Base-by-base conservation (phyloP, 2,329 filamentous ascomycete genomes). In the Hymenoscyphus fraxineus region DNA sequence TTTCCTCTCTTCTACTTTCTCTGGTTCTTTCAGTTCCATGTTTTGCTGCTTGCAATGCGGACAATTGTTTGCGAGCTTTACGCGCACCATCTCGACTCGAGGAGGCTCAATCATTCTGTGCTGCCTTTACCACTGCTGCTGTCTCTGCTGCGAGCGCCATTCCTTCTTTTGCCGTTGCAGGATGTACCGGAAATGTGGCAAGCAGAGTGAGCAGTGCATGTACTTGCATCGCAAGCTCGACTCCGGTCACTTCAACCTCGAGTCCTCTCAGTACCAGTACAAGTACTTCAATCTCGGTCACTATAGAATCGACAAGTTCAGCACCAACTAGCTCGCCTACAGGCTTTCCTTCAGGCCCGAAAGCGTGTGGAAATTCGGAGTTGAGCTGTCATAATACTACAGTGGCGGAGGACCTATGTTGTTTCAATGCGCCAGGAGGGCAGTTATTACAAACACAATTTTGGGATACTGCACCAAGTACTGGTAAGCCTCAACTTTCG, bases 391-490 rank as follows among this genome's bases (percentile, higher is more conserved):
- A 87, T 64, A 88, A 88, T 72, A 84, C 82, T 3, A 85, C 85
- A 1, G 76, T 77, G 7, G 59, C 54, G 7, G 75, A 81, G 59
- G 81, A 92, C 71, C 83, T 87, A 7, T 92, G 90, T 79, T 92
- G 90, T 77, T 89, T 91, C 78, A 89, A 89, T 72, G 81, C 85
- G 19, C 88, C 89, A 0, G 86, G 88, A 3, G 90, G 90, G 4
- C 84, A 90, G 66, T 78, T 92, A 58, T 81, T 92, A 9, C 84
- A 85, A 76, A 92, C 90, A 1, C 89, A 92, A 70, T 92, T 92
- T 78, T 92, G 90, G 89, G 89, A 92, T 72, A 83, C 85, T 0
- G 74, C 83, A 65, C 88, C 88, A 1, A 78, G 83, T 1, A 83
- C 85, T 3, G 69, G 68, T 69, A 66, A 65, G 56, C 58, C 9